phyloP scores from a whole-genome alignment of 129 eudicot genomes.

The Pulicaria dysenterica region DNA sequence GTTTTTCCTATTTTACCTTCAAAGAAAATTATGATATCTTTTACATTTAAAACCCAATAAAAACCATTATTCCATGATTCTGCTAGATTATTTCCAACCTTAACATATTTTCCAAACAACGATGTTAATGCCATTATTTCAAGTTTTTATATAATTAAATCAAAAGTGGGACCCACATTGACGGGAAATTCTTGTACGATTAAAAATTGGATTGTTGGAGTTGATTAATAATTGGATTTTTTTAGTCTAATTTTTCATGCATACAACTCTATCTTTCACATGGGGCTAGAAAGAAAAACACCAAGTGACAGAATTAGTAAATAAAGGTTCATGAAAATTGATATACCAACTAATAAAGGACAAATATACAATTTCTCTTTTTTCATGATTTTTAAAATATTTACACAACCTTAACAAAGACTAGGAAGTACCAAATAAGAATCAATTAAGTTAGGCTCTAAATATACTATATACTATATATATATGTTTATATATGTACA shows the following conservation, averaged over 20 bases:
- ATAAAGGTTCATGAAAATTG: too few species aligned
- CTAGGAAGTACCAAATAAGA: not conserved
- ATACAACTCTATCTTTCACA: conserved; percentile 14
- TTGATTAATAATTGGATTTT: conserved; percentile 7
- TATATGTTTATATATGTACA: not conserved
- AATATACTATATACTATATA: conserved; percentile 15
- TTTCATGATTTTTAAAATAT: too few species aligned
- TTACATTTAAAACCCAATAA: conserved; percentile 42
- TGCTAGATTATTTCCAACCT: conserved; percentile 31
- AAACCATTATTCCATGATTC: conserved; percentile 40
- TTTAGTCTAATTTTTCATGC: not conserved
- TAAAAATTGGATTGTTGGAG: conserved; percentile 13
- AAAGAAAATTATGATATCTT: conserved; percentile 31
- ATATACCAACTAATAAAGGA: too few species aligned
- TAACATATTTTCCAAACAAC: conserved; percentile 15
- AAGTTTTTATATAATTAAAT: conserved; percentile 22
- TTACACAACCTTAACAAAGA: not conserved
- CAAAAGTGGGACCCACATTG: conserved; percentile 1
- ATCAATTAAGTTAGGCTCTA: conserved; percentile 14
- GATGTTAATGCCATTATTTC: conserved; percentile 19
- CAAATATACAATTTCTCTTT: too few species aligned
- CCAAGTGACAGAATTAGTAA: not conserved
- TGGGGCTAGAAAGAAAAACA: not conserved
- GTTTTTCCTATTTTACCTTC: conserved; percentile 22
- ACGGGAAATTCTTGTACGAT: not conserved